Evolutionary conservation across 2,329 filamentous ascomycete species (phyloP).

Genomic region (Talaromyces sp.): DNA sequence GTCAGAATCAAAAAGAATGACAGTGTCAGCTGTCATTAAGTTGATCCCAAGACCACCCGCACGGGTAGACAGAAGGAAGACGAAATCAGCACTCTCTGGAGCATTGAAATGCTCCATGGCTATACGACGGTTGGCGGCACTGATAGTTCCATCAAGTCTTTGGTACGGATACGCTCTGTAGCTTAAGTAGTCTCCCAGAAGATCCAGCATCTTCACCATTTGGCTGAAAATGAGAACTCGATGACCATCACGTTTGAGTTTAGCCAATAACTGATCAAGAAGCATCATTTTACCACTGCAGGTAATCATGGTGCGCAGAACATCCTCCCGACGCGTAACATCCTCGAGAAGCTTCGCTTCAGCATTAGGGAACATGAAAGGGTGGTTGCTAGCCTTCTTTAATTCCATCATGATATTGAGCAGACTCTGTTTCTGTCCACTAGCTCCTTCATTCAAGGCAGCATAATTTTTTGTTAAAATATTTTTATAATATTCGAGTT

Average conservation of each 20-base stretch:
- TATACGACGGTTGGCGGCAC: slow-evolving; percentile 77
- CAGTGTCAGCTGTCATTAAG: slow-evolving; percentile 96
- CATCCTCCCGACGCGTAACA: slow-evolving; percentile 77
- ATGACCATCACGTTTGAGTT: slow-evolving; percentile 88
- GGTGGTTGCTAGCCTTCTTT: slow-evolving; percentile 98
- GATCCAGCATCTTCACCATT: slow-evolving; percentile 98
- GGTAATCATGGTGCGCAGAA: slow-evolving; percentile 86
- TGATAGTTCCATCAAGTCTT: slow-evolving; percentile 89
- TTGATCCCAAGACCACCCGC: slow-evolving; percentile 98
- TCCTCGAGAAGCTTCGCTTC: slow-evolving; percentile 83
- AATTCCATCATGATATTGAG: slow-evolving; percentile 99
- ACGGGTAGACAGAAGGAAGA: slow-evolving; percentile 89
- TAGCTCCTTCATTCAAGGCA: slow-evolving; percentile 82
- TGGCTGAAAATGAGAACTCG: slow-evolving; percentile 98
- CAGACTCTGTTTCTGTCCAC: slow-evolving; percentile 87
- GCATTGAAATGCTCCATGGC: slow-evolving; percentile 99
- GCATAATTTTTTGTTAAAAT: slow-evolving; percentile 95
- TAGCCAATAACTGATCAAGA: slow-evolving; percentile 87
- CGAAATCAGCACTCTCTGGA: slow-evolving; percentile 92
- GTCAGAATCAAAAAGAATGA: slow-evolving; percentile 89
- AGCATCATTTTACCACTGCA: slow-evolving; percentile 99
- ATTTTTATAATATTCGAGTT: slow-evolving; percentile 98
- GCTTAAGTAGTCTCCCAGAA: slow-evolving; percentile 88
- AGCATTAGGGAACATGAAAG: slow-evolving; percentile 93
- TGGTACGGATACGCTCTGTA: slow-evolving; percentile 94